Evolutionary conservation across 2,329 filamentous ascomycete genomes (phyloP).

Genomic region (Cladosporium sp.): DNA sequence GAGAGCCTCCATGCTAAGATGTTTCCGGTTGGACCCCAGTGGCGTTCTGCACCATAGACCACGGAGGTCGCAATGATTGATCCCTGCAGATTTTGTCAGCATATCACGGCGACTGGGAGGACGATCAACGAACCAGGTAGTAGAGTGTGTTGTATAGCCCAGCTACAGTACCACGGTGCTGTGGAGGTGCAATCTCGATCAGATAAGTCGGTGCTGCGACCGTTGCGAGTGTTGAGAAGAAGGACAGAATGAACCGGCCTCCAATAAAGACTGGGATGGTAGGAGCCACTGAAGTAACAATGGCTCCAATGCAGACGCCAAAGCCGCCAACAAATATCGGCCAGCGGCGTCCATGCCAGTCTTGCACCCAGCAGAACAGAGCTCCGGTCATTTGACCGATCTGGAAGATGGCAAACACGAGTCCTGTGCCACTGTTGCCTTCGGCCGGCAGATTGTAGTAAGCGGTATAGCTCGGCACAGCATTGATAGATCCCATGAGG

Average conservation of each 20-base stretch:
- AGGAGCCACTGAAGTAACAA: not conserved
- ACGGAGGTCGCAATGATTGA: conserved; percentile 46
- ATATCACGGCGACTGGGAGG: too few species aligned
- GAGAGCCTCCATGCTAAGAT: conserved; percentile 44
- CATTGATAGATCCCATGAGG: conserved; percentile 46
- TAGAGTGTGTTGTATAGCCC: conserved; percentile 48
- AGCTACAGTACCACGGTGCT: conserved; percentile 47
- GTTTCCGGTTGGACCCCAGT: not conserved
- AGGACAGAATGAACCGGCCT: conserved; percentile 32
- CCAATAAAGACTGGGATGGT: conserved; percentile 42
- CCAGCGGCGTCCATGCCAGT: conserved; percentile 44
- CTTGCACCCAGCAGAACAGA: conserved; percentile 36
- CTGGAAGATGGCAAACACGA: conserved; percentile 38
- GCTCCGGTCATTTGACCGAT: conserved; percentile 47
- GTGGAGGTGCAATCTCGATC: conserved; percentile 27
- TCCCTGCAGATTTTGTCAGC: conserved; percentile 20
- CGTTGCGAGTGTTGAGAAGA: conserved; percentile 4
- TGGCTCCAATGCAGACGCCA: not conserved
- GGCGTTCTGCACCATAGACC: conserved; percentile 30
- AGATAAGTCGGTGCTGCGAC: conserved; percentile 15
- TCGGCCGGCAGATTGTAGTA: conserved; percentile 44
- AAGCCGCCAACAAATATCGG: conserved; percentile 53
- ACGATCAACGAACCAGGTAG: conserved; percentile 19
- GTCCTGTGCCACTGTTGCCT: conserved; percentile 42
- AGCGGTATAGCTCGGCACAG: conserved; percentile 46